Percentiles rank a stretch among this genome's conserved stretches.
Evolutionary conservation across 1,139 yeast genomes (phyloP).

Genomic region (Groenewaldozyma sp.): DNA sequence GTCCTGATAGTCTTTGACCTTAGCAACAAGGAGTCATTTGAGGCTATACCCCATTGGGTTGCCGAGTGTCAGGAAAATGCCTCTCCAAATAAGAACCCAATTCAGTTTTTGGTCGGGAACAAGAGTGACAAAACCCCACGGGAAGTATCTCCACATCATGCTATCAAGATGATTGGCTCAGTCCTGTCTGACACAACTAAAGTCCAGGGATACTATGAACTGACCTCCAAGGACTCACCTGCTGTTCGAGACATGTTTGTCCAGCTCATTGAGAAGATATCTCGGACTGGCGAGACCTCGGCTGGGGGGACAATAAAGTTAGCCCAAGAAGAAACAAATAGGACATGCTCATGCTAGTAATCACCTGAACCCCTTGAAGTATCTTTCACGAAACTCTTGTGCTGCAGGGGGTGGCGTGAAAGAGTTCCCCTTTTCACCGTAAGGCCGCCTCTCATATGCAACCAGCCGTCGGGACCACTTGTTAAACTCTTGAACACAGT

Average conservation of each 20-base stretch:
- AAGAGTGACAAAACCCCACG: constrained; percentile 30
- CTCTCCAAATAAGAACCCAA: constrained; percentile 13
- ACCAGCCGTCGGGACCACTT: constrained; percentile 82
- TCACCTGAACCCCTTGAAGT: constrained; percentile 57
- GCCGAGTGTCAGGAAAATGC: constrained; percentile 10
- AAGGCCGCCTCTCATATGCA: constrained; percentile 65
- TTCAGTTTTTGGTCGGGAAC: constrained; percentile 36
- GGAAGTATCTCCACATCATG: constrained; percentile 21
- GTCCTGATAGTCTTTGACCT: constrained; percentile 8
- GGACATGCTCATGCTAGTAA: neutral
- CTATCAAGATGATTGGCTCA: constrained; percentile 16
- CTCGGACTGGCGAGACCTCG: neutral
- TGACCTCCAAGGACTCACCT: constrained; percentile 14
- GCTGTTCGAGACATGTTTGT: constrained; percentile 1
- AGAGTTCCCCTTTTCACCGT: constrained; percentile 49
- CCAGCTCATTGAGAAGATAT: constrained; percentile 4
- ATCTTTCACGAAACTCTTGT: constrained; percentile 67
- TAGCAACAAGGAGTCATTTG: constrained; percentile 4
- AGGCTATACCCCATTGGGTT: constrained; percentile 13
- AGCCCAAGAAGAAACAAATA: no score
- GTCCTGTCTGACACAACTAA: constrained; percentile 14
- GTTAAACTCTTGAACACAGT: constrained; percentile 79
- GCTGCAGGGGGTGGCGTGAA: constrained; percentile 32
- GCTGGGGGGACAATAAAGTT: no score
- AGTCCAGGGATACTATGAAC: constrained; percentile 29